Percentiles rank a stretch among this genome's conserved stretches.
Evolutionary conservation across 2,329 filamentous ascomycete species (phyloP).

Genomic region (Apiospora rasikravindrae): DNA sequence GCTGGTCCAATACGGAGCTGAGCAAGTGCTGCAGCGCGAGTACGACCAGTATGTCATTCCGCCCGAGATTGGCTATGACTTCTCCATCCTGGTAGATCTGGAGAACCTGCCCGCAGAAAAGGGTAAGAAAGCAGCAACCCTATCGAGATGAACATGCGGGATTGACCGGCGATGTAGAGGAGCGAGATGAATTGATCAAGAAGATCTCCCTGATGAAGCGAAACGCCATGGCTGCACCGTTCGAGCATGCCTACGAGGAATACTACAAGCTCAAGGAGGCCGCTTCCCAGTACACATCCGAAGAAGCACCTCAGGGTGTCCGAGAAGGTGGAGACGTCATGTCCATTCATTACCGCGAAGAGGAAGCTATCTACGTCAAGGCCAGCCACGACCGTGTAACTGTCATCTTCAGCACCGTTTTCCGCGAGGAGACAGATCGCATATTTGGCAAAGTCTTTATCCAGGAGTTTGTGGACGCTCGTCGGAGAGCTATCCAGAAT

Average conservation of each 20-base stretch:
- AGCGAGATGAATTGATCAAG: conserved; percentile 82
- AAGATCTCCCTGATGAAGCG: conserved; percentile 93
- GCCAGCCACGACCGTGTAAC: conserved; percentile 96
- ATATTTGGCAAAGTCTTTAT: conserved; percentile 99
- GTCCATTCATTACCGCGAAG: conserved; percentile 97
- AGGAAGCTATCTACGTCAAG: conserved; percentile 99
- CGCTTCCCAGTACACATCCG: conserved; percentile 89
- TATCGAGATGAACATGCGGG: background rate
- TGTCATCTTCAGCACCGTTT: conserved; percentile 98
- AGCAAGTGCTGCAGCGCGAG: conserved; percentile 89
- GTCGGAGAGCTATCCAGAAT: conserved; percentile 94
- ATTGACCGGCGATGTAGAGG: conserved; percentile 59
- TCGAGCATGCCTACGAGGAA: conserved; percentile 95
- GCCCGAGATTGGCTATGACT: conserved; percentile 92
- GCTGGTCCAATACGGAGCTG: conserved; percentile 89
- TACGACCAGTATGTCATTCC: conserved; percentile 90
- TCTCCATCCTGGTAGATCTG: conserved; percentile 88
- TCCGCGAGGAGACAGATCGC: conserved; percentile 95
- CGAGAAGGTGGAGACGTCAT: conserved; percentile 90
- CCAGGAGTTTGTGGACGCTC: conserved; percentile 97
- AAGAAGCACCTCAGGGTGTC: conserved; percentile 90
- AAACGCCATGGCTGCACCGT: conserved; percentile 98
- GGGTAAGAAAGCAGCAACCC: conserved; percentile 51
- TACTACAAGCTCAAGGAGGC: conserved; percentile 86
- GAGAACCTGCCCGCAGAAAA: conserved; percentile 84